Evolutionary conservation across 208 protist genomes (phyloP), one percentile per base, ranked within the genome.

Genomic region (Crithidia thermophila): DNA sequence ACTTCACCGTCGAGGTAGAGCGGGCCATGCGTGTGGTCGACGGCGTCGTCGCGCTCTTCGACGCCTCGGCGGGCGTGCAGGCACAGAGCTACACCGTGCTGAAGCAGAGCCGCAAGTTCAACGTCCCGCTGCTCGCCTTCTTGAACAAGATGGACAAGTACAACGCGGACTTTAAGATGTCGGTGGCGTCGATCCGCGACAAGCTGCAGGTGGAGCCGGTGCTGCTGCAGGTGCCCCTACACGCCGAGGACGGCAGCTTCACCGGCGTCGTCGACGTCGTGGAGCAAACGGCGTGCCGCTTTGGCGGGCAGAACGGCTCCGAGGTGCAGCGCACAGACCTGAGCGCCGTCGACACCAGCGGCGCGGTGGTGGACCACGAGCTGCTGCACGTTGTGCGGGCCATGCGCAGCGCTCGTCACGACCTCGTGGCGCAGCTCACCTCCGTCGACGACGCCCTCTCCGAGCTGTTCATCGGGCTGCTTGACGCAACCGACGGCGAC

Each of bases 1-100:
- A 99, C 77, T 99, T 99, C 59, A 98, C 95, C 18, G 87, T 99
- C 34, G 98, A 99, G 72, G 98, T 99, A 47, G 97, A 99, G 82
- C 85, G 97, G 18, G 82, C 92, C 27, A 82, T 99, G 77, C 91
- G 98, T 4, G 97, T 99, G n/a, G 87, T 99, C 36, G 98, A 99
- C 72, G 97, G 98, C 18, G 95, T 97, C 8, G 96, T 99, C 6
- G 93, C 94, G 2, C 81, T 99, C 21, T 97, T 99, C 56, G 97
- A 99, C 67, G 98, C 85, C 27, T 97, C 98, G 2, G 92, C 91
- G 2, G 98, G 98, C 13, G 96, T 98, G 49, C 96, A 98, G 78
- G 89, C 90, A 46, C 90, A 97, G 78, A 96, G 88, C 75, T 88
- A 95, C 75, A 94, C 87, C 1, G 90, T 97, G 39, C 81, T 97